Conservation (phyloP, 805 yeast species). For the Candida rishiriensis region DNA sequence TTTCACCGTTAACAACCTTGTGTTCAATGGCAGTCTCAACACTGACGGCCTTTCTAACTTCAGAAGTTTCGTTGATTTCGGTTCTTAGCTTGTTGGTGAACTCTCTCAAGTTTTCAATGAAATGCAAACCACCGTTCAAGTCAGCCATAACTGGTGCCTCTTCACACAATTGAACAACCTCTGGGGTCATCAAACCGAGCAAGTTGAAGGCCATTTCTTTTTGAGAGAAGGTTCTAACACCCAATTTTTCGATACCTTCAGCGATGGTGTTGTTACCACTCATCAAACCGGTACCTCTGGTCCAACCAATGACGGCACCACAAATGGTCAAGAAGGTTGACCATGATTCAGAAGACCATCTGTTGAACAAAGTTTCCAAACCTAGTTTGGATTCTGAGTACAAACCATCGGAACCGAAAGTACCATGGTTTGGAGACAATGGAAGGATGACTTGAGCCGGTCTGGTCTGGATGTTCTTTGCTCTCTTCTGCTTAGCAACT, state of each 20-base stretch:
- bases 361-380: constrained; percentile 93
- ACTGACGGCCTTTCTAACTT: constrained; percentile 91
- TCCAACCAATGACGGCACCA: constrained; percentile 99
- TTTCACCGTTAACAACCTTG: constrained; percentile 78
- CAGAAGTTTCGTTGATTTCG: constrained; percentile 75
- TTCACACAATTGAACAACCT: constrained; percentile 82
- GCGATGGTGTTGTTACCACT: constrained; percentile 95
- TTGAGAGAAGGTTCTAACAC: constrained; percentile 97
- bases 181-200: constrained; percentile 88
- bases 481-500: constrained; percentile 77
- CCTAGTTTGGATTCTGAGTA: constrained; percentile 97
- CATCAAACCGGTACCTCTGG: constrained; percentile 99
- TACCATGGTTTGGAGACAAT: constrained; percentile 97
- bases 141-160: constrained; percentile 95
- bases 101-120: constrained; percentile 85
- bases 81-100: constrained; percentile 76
- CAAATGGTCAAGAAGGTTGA: constrained; percentile 87
- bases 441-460: constrained; percentile 98
- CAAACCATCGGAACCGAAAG: constrained; percentile 96
- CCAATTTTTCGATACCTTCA: constrained; percentile 91
- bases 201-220: constrained; percentile 99
- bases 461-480: constrained; percentile 79
- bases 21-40: constrained; percentile 89
- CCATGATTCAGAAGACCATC: constrained; percentile 99
- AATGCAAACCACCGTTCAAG: constrained; percentile 97